Evolutionary conservation across 2,329 filamentous ascomycete species (phyloP).

Genomic region (Cordyceps pruinosa): DNA sequence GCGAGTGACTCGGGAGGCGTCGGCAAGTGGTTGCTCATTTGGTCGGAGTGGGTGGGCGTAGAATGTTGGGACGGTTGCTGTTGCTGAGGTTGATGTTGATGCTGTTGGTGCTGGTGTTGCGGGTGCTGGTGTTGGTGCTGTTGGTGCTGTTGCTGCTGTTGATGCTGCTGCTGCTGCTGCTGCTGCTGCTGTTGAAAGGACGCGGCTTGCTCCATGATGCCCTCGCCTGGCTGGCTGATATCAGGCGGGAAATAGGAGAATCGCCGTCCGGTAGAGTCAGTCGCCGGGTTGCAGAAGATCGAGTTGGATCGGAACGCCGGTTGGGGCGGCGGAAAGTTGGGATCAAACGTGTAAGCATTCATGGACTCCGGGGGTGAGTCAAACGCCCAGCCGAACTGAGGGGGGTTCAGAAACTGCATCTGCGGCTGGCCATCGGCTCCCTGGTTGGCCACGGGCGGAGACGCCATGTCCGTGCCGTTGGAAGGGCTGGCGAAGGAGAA

Average conservation of each 20-base stretch:
- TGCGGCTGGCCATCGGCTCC: conserved; percentile 23
- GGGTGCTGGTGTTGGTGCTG: conserved; percentile 9
- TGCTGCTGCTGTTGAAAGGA: conserved; percentile 13
- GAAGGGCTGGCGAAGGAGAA: conserved; percentile 30
- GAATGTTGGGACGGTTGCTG: conserved; percentile 20
- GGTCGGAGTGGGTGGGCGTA: conserved; percentile 18
- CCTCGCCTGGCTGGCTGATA: conserved; percentile 28
- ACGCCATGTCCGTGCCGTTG: conserved; percentile 25
- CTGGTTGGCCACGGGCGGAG: conserved; percentile 24
- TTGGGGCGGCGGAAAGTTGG: conserved; percentile 36
- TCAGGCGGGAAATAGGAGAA: conserved; percentile 61
- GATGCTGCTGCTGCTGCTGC: not conserved
- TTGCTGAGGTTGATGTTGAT: conserved; percentile 13
- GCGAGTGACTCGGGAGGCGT: conserved; percentile 39
- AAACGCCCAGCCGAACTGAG: conserved; percentile 54
- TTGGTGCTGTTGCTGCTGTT: conserved; percentile 10
- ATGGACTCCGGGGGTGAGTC: conserved; percentile 49
- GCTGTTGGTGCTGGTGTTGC: conserved; percentile 16
- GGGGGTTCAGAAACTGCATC: conserved; percentile 38
- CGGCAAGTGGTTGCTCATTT: conserved; percentile 30
- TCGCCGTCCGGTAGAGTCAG: conserved; percentile 47
- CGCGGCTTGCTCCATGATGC: conserved; percentile 1
- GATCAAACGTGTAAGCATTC: conserved; percentile 38
- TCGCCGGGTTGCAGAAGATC: conserved; percentile 55
- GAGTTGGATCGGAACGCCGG: conserved; percentile 59